phyloP scores from a whole-genome alignment of 805 yeast genomes.

The Candida yuanshanica region DNA sequence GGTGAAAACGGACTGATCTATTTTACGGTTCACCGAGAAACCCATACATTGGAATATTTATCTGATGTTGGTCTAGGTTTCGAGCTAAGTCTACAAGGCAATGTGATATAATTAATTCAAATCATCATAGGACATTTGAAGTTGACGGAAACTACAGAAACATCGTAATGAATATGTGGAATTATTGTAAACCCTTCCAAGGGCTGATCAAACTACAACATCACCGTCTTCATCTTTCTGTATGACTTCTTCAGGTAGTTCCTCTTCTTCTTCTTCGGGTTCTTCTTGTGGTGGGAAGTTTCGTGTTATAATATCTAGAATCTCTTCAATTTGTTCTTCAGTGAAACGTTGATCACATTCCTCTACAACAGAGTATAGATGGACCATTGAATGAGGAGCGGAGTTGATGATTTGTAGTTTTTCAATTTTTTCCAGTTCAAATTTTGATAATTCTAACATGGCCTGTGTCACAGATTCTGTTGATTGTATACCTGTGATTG shows the following conservation, averaged over 20 bases:
- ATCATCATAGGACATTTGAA: too few species aligned
- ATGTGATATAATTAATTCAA: too few species aligned
- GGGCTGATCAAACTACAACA: background rate
- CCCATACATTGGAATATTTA: too few species aligned
- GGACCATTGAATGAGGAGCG: slow-evolving; percentile 76
- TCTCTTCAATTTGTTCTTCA: slow-evolving; percentile 57
- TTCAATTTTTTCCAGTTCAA: slow-evolving; percentile 72
- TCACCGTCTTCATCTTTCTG: slow-evolving; percentile 6
- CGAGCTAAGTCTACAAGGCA: too few species aligned
- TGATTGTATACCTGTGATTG: slow-evolving; percentile 20
- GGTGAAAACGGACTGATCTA: too few species aligned
- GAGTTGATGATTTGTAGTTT: slow-evolving; percentile 76
- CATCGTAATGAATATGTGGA: background rate
- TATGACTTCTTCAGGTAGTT: slow-evolving; percentile 6
- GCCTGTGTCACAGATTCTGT: slow-evolving; percentile 24
- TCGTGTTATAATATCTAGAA: slow-evolving; percentile 50
- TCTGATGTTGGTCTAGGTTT: too few species aligned
- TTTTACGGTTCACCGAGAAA: too few species aligned
- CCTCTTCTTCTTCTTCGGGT: slow-evolving; percentile 9
- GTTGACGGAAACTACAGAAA: too few species aligned
- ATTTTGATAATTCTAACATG: slow-evolving; percentile 28
- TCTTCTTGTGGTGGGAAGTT: slow-evolving; percentile 37
- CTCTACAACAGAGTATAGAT: slow-evolving; percentile 73
- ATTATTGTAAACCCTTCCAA: background rate
- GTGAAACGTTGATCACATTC: slow-evolving; percentile 85